These are phyloP conservation scores for Pleurostoma richardsiae DNA, from an alignment of 2,329 filamentous ascomycete genomes.

Conservation along the genomic window DNA sequence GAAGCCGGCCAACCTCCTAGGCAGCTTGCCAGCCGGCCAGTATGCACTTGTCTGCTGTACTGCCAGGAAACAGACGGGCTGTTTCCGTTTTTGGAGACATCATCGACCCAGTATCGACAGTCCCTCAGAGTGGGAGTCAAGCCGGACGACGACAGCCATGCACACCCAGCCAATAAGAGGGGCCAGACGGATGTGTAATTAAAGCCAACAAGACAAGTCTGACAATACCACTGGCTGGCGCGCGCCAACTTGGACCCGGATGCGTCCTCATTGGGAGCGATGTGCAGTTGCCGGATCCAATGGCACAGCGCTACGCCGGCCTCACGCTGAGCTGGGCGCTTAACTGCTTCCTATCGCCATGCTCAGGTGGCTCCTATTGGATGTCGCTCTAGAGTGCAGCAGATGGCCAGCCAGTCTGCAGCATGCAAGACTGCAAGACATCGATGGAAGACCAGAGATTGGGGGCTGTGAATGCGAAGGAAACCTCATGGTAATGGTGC, in stretches of 20 bases:
- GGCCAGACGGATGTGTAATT: conserved; percentile 2
- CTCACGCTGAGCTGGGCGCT: conserved; percentile 7
- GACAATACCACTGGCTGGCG: conserved; percentile 8
- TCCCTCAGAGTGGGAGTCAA: background rate
- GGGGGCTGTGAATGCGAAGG: no score
- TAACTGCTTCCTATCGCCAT: background rate
- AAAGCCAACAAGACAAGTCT: conserved; percentile 1
- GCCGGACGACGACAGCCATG: conserved; percentile 7
- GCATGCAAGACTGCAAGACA: no score
- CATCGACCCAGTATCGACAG: background rate
- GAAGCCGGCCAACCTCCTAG: background rate
- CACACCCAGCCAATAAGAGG: conserved; percentile 5
- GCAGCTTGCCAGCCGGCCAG: conserved; percentile 1
- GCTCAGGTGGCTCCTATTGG: no score
- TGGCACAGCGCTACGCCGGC: conserved; percentile 2
- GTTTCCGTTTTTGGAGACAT: no score
- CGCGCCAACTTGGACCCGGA: conserved; percentile 8
- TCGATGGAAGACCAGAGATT: no score
- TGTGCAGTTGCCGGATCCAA: conserved; percentile 4
- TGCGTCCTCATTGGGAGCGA: conserved; percentile 3
- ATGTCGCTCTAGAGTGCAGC: no score
- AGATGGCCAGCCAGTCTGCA: no score
- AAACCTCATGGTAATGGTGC: no score
- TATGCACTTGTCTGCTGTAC: conserved; percentile 5
- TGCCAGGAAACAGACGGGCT: background rate